These are phyloP conservation scores for Chrysoporthe deuterocubensis DNA, from an alignment of 2,329 filamentous ascomycete species.

Conservation along the genomic window DNA sequence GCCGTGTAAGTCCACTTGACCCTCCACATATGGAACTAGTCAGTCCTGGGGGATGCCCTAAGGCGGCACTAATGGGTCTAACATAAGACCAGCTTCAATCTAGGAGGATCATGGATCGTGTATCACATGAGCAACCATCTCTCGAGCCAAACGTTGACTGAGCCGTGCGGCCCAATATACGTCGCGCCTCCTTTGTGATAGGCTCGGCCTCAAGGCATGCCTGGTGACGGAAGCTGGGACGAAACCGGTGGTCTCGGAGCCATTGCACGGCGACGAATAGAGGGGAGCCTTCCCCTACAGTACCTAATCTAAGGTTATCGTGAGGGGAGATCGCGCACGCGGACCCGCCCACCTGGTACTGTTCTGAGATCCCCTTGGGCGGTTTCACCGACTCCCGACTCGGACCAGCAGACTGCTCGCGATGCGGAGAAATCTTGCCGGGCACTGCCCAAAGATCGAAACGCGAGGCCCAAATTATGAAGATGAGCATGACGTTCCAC, in stretches of 20 bases:
- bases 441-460: background rate
- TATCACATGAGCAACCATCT: background rate
- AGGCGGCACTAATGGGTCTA: background rate
- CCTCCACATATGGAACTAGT: no score
- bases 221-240: background rate
- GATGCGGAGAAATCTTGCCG: background rate
- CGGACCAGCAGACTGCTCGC: background rate
- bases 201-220: background rate
- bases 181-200: background rate
- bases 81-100: background rate
- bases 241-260: background rate
- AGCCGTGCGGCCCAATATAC: background rate
- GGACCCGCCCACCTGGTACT: background rate
- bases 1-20: background rate
- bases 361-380: background rate
- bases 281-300: background rate
- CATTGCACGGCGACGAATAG: background rate
- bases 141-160: background rate
- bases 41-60: background rate
- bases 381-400: conserved; percentile 7
- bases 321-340: background rate
- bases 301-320: conserved; percentile 15
- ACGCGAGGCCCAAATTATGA: background rate
- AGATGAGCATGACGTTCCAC: background rate
- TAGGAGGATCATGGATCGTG: no score